Percentiles rank a stretch among this genome's conserved stretches.
Evolutionary conservation across 164 flowering plant genomes (phyloP).

Genomic region (Macadamia tetraphylla): DNA sequence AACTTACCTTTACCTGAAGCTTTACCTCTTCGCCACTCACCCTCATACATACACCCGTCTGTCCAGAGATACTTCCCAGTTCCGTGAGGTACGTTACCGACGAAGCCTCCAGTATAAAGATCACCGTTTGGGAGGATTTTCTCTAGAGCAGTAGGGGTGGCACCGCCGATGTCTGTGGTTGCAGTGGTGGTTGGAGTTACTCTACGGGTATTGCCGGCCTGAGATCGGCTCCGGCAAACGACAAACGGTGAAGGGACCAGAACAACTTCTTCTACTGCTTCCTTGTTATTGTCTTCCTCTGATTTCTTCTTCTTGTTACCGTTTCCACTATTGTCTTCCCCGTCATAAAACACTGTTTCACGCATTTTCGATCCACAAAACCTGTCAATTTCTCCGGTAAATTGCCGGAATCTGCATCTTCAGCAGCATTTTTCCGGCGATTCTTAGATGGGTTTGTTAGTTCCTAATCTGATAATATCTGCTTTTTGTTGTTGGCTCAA

Average conservation of each 20-base stretch:
- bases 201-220: conserved; percentile 31
- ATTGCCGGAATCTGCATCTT: conserved; percentile 11
- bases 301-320: conserved; percentile 24
- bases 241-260: conserved; percentile 14
- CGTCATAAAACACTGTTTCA: conserved; percentile 18
- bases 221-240: conserved; percentile 45
- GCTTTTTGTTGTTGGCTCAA: background rate
- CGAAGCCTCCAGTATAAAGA: conserved; percentile 65
- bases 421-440: conserved; percentile 26
- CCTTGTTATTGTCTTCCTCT: conserved; percentile 13
- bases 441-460: background rate
- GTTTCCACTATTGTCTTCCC: conserved; percentile 10
- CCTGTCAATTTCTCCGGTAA: background rate
- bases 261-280: conserved; percentile 5
- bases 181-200: conserved; percentile 38
- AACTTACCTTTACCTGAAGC: conserved; percentile 77
- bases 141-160: conserved; percentile 27
- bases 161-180: background rate
- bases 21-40: conserved; percentile 76
- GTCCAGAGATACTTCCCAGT: conserved; percentile 79
- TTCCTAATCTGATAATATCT: background rate
- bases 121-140: conserved; percentile 74
- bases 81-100: conserved; percentile 55
- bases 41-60: conserved; percentile 90
- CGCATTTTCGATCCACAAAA: conserved; percentile 28